A percentile compares a stretch with the other conserved stretches of the same genome.
Conservation (phyloP, 2,329 filamentous ascomycete species). For the Trichophaea hybrida region DNA sequence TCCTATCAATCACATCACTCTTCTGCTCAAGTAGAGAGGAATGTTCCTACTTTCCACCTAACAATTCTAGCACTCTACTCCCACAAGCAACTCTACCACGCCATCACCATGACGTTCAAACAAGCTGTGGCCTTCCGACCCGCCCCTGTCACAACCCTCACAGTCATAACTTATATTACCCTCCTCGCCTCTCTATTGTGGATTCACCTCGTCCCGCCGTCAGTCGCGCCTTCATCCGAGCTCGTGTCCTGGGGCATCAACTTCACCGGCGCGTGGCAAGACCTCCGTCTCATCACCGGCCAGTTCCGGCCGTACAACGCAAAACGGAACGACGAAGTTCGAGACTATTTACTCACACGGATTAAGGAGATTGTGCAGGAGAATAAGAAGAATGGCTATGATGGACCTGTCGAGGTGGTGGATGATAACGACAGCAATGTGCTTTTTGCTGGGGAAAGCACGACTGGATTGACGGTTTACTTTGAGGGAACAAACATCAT, state of each 20-base stretch:
- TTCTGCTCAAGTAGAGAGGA: no score
- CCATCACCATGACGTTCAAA: constrained; percentile 4
- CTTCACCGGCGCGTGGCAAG: constrained; percentile 71
- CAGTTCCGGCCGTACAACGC: constrained; percentile 80
- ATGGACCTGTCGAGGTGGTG: constrained; percentile 38
- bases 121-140: constrained; percentile 56
- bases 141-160: constrained; percentile 67
- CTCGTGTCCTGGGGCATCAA: constrained; percentile 46
- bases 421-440: constrained; percentile 66
- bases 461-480: constrained; percentile 37
- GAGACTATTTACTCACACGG: constrained; percentile 57
- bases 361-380: constrained; percentile 53
- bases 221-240: constrained; percentile 23
- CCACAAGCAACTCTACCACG: no score
- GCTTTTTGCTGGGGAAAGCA: constrained; percentile 42
- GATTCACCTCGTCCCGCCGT: constrained; percentile 57
- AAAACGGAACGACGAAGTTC: constrained; percentile 63
- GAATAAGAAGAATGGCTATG: constrained; percentile 37
- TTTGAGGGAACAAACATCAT: constrained; percentile 90
- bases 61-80: no score
- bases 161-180: constrained; percentile 60
- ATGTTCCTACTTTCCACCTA: no score
- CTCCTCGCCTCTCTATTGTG: constrained; percentile 58
- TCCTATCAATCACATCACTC: no score
- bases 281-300: constrained; percentile 60